These are phyloP conservation scores for Avena atlantica DNA, from an alignment of 176 grass and related monocot genomes.

Conservation along the genomic window DNA sequence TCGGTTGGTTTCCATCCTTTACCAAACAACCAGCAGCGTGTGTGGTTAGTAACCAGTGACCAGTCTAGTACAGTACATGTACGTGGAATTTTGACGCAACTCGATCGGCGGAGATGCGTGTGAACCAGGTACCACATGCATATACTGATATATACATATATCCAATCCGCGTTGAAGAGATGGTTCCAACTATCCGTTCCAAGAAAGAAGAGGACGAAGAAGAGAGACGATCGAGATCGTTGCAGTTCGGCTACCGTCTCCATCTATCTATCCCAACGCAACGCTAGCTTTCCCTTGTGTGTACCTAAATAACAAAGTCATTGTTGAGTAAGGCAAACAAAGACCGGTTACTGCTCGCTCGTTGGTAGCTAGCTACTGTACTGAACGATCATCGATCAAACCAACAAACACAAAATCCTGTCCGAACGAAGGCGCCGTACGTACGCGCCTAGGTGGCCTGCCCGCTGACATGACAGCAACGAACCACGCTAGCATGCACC, in stretches of 20 bases:
- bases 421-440: too few relatives aligned
- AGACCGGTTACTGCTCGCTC: not conserved
- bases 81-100: not conserved
- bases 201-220: not conserved
- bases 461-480: slow-evolving; percentile 41
- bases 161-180: not conserved
- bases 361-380: too few relatives aligned
- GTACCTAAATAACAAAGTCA: slow-evolving; percentile 28
- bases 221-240: not conserved
- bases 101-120: not conserved
- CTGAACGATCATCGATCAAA: not conserved
- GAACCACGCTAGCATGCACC: not conserved
- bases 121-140: not conserved
- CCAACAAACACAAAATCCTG: not conserved
- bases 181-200: not conserved
- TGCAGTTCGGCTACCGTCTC: slow-evolving; percentile 35
- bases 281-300: not conserved
- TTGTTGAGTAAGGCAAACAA: slow-evolving; percentile 27
- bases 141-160: not conserved
- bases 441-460: too few relatives aligned
- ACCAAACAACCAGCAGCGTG: not conserved
- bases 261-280: not conserved
- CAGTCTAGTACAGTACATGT: too few relatives aligned
- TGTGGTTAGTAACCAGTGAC: too few relatives aligned
- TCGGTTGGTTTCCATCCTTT: not conserved